Percentiles rank a stretch among this genome's conserved stretches.
Evolutionary conservation across 495 filamentous ascomycete genomes (phyloP).

Genomic region (Usnea hakonensis): DNA sequence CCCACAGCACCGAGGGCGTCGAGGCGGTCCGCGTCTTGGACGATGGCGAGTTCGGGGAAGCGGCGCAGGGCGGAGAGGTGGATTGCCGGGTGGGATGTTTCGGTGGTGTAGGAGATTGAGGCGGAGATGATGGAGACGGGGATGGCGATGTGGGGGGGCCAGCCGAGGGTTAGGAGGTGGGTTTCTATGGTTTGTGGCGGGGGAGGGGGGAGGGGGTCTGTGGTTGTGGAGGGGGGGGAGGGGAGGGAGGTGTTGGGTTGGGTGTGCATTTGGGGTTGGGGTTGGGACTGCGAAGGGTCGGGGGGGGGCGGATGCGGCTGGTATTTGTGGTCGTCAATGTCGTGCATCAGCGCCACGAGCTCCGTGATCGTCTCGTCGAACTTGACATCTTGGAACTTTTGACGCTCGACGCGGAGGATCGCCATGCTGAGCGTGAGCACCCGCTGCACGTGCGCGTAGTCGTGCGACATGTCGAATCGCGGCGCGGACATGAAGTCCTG

Average conservation of each 20-base stretch:
- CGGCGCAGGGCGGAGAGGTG: constrained; percentile 1
- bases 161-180: constrained; percentile 14
- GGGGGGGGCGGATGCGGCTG: neutral
- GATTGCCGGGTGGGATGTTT: neutral
- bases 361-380: constrained; percentile 15
- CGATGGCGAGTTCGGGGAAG: constrained; percentile 62
- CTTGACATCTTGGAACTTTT: constrained; percentile 7
- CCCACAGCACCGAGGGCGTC: constrained; percentile 71
- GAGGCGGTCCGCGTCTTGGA: constrained; percentile 73
- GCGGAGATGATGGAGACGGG: constrained; percentile 10
- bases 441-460: constrained; percentile 73
- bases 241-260: neutral
- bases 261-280: constrained; percentile 2
- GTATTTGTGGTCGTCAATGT: constrained; percentile 24
- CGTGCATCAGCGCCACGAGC: constrained; percentile 22
- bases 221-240: neutral
- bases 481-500: constrained; percentile 58
- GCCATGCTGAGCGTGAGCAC: constrained; percentile 65
- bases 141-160: constrained; percentile 15
- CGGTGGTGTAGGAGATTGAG: constrained; percentile 17
- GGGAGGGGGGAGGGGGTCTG: neutral
- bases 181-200: neutral
- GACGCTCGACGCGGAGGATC: constrained; percentile 31
- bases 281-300: neutral
- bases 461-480: constrained; percentile 72